phyloP scores from a whole-genome alignment of 257 asterid genomes.

The Echites panduratus region DNA sequence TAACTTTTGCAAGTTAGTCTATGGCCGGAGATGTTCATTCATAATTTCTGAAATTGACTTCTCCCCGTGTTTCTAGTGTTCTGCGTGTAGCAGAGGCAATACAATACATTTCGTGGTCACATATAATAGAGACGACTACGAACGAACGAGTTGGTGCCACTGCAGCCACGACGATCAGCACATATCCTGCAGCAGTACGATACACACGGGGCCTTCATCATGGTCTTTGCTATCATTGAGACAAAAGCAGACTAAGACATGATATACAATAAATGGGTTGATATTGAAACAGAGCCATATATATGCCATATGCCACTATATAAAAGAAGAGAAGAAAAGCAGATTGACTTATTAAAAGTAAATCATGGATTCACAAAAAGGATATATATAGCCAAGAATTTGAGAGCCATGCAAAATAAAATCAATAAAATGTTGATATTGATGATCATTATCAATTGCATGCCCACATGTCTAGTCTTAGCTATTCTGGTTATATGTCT shows the following conservation, averaged over 20 bases:
- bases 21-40: too few relatives aligned
- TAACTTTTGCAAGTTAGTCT: too few relatives aligned
- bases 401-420: conserved; percentile 40
- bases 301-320: conserved; percentile 14
- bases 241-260: conserved; percentile 3
- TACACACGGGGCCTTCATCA: background rate
- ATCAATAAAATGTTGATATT: background rate
- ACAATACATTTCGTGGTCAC: too few relatives aligned
- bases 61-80: background rate
- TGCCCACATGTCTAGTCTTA: too few relatives aligned
- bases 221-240: conserved; percentile 10
- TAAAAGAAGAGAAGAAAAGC: conserved; percentile 27
- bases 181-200: conserved; percentile 11
- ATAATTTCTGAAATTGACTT: too few relatives aligned
- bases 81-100: background rate
- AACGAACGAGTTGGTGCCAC: background rate
- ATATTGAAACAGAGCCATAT: conserved; percentile 14
- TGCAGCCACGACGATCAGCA: background rate
- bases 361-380: background rate
- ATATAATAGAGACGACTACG: too few relatives aligned
- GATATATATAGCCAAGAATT: conserved; percentile 6
- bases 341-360: conserved; percentile 31
- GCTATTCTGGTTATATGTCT: too few relatives aligned
- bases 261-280: conserved; percentile 9
- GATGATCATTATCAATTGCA: background rate